phyloP scores from a whole-genome alignment of 129 eudicot genomes.

The Daucus carota region DNA sequence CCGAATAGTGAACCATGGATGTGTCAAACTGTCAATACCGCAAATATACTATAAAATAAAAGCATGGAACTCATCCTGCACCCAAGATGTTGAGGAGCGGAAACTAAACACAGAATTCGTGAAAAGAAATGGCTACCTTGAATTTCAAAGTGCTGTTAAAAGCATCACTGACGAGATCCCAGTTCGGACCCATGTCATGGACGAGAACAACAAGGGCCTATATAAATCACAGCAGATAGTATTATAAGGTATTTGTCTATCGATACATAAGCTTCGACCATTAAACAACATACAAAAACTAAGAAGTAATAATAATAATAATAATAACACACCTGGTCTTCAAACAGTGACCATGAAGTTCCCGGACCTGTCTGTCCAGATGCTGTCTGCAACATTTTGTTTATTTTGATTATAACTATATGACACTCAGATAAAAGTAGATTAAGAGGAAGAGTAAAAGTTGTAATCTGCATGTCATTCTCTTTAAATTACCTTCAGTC shows the following conservation, averaged over 20 bases:
- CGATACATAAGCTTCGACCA: background rate
- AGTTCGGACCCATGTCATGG: constrained; percentile 97
- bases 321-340: constrained; percentile 63
- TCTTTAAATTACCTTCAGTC: constrained; percentile 49
- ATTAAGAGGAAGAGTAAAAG: background rate
- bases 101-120: background rate
- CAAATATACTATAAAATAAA: background rate
- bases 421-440: constrained; percentile 4
- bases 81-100: background rate
- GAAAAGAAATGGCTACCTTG: constrained; percentile 42
- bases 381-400: constrained; percentile 43
- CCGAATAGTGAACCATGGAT: background rate
- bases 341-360: constrained; percentile 79
- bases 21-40: background rate
- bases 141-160: constrained; percentile 76
- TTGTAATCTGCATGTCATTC: background rate
- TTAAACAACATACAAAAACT: background rate
- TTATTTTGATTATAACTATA: background rate
- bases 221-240: constrained; percentile 7
- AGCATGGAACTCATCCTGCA: background rate
- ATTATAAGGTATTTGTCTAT: background rate
- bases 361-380: constrained; percentile 71
- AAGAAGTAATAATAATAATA: background rate
- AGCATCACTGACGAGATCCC: constrained; percentile 99
- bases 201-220: constrained; percentile 98